These are phyloP conservation scores for Termitomyces sp. DNA, from an alignment of 768 basidiomycete genomes.

Conservation along the genomic window DNA sequence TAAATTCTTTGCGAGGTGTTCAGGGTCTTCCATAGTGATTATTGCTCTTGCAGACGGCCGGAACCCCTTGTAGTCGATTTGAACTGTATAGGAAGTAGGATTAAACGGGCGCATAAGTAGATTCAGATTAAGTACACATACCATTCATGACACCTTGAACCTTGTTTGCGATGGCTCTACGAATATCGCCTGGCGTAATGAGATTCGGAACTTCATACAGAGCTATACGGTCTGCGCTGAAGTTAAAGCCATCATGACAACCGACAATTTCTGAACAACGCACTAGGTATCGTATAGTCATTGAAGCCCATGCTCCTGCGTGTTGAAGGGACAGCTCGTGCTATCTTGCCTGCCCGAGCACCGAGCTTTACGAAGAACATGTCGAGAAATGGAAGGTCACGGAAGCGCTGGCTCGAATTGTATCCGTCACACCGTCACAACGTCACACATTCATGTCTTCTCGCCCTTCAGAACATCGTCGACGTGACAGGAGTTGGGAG, in stretches of 20 bases:
- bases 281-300: neutral
- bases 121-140: constrained; percentile 20
- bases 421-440: constrained; percentile 17
- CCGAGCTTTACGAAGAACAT: constrained; percentile 13
- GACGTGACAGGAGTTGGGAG: constrained; percentile 68
- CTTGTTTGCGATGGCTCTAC: constrained; percentile 11
- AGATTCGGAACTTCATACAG: constrained; percentile 11
- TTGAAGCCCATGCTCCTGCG: neutral
- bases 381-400: neutral
- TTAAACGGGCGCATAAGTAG: neutral
- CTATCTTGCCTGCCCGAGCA: constrained; percentile 3
- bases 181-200: constrained; percentile 14
- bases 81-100: constrained; percentile 38
- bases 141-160: constrained; percentile 29
- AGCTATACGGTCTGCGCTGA: constrained; percentile 9
- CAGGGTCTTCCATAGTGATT: constrained; percentile 50
- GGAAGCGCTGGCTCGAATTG: neutral
- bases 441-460: constrained; percentile 48
- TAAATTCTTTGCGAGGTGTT: constrained; percentile 41
- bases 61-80: constrained; percentile 60
- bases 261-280: neutral
- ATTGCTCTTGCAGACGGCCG: constrained; percentile 57
- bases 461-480: constrained; percentile 45
- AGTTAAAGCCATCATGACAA: neutral
- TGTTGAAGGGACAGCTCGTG: neutral